Percentiles rank a stretch among this genome's conserved stretches.
Conservation (phyloP, 805 yeast genomes). For the Zygosaccharomyces bailii region DNA sequence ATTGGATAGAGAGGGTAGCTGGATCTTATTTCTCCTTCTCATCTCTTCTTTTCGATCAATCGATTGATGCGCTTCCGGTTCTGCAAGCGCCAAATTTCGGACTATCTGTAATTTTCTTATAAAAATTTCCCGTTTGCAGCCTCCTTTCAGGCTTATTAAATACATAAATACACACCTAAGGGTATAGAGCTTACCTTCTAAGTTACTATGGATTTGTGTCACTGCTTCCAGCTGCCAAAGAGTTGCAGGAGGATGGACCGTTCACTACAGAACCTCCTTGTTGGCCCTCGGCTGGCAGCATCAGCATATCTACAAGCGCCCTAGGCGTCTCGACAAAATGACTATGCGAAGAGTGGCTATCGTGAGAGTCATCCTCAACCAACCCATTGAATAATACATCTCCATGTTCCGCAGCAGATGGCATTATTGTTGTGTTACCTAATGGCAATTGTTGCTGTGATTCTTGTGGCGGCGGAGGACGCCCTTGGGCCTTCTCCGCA, state of each 20-base stretch:
- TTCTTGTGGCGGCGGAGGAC: no score
- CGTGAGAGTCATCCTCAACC: background rate
- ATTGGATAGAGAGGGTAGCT: slow-evolving; percentile 4
- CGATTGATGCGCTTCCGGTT: no score
- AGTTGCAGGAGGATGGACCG: slow-evolving; percentile 1
- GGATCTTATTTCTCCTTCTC: slow-evolving; percentile 16
- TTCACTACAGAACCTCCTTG: background rate
- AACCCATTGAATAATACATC: background rate
- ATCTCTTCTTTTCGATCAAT: background rate
- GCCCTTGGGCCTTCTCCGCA: background rate
- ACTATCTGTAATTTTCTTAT: no score
- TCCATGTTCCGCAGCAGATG: background rate
- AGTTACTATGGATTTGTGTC: background rate
- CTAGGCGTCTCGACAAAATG: slow-evolving; percentile 26
- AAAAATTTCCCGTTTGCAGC: background rate
- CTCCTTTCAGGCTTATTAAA: background rate
- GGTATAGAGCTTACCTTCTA: background rate
- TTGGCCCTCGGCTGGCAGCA: slow-evolving; percentile 15
- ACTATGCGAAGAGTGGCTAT: background rate
- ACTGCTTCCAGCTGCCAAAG: slow-evolving; percentile 1
- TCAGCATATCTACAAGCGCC: slow-evolving; percentile 26
- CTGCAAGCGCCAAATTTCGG: background rate
- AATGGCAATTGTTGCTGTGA: background rate
- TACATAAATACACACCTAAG: background rate
- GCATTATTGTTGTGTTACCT: background rate